Evolutionary conservation across 179 eudicot species (phyloP).

Genomic region (Silene vulgaris): DNA sequence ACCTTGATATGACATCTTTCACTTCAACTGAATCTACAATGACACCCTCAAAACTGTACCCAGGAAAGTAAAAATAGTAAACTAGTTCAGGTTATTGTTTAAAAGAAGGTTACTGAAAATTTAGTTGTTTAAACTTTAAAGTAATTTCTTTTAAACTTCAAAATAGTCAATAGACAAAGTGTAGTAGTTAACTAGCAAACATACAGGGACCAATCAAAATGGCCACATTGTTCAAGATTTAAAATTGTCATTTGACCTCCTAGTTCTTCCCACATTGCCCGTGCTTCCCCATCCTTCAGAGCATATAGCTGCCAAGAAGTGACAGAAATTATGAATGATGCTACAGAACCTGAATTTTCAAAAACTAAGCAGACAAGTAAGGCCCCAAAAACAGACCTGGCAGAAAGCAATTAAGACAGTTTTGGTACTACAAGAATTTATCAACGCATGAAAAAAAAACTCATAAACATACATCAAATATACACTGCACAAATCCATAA

Average conservation of each 20-base stretch:
- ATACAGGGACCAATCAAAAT: conserved; percentile 88
- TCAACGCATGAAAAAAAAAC: not conserved
- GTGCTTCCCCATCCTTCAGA: conserved; percentile 59
- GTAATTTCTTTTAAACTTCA: conserved; percentile 2
- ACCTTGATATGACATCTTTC: conserved; percentile 71
- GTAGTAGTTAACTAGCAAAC: conserved; percentile 42
- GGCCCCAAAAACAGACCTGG: not conserved
- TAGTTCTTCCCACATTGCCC: conserved; percentile 61
- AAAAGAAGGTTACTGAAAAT: conserved; percentile 6
- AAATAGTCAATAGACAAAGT: conserved; percentile 27
- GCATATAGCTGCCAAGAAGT: conserved; percentile 59
- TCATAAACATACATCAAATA: not conserved
- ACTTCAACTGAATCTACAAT: conserved; percentile 76
- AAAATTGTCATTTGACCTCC: conserved; percentile 67
- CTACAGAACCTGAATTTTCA: not conserved
- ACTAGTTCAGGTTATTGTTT: not conserved
- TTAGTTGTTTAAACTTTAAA: conserved; percentile 16
- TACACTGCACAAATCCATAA: not conserved
- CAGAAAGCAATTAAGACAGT: not conserved
- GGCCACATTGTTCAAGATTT: conserved; percentile 53
- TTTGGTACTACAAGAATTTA: not conserved
- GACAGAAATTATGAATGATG: conserved; percentile 10
- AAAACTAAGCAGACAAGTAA: not conserved
- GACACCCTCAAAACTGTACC: conserved; percentile 77
- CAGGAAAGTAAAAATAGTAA: conserved; percentile 21